phyloP scores from a whole-genome alignment of 345 rosid species.

The Jatropha curcas region DNA sequence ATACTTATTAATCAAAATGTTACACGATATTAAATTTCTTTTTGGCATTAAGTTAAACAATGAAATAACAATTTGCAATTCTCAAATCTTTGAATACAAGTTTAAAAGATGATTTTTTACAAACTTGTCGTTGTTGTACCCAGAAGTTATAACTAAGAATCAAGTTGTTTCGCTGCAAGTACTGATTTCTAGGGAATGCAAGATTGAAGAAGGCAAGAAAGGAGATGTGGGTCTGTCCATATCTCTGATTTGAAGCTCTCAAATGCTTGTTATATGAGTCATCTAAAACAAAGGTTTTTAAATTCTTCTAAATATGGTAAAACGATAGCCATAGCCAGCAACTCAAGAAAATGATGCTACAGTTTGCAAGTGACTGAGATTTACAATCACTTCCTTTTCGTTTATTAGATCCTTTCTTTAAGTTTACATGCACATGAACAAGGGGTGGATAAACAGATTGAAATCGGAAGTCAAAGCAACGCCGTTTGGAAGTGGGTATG shows the following conservation, averaged over 20 bases:
- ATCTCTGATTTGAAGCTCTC: conserved; percentile 42
- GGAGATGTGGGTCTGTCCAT: conserved; percentile 61
- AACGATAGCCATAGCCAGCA: conserved; percentile 3
- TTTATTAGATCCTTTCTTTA: no score
- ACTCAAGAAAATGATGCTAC: neutral
- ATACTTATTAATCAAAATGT: conserved; percentile 63
- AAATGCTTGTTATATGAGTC: conserved; percentile 61
- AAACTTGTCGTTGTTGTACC: conserved; percentile 60
- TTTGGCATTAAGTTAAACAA: conserved; percentile 48
- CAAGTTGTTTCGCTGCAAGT: conserved; percentile 57
- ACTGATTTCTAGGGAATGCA: conserved; percentile 39
- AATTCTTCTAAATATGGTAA: conserved; percentile 27
- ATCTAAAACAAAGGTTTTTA: conserved; percentile 47
- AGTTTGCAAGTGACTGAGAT: neutral
- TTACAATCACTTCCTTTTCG: no score
- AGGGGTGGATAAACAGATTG: no score
- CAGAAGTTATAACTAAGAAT: conserved; percentile 62
- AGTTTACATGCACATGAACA: no score
- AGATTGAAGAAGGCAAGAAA: conserved; percentile 56
- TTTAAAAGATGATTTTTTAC: conserved; percentile 68
- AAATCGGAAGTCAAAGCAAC: no score
- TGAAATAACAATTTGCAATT: conserved; percentile 39
- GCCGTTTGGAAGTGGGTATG: no score
- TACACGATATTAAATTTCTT: conserved; percentile 73
- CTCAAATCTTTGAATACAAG: conserved; percentile 66